Conservation (phyloP, 1,284 basidiomycete genomes). For the Porodaedalea pini region DNA sequence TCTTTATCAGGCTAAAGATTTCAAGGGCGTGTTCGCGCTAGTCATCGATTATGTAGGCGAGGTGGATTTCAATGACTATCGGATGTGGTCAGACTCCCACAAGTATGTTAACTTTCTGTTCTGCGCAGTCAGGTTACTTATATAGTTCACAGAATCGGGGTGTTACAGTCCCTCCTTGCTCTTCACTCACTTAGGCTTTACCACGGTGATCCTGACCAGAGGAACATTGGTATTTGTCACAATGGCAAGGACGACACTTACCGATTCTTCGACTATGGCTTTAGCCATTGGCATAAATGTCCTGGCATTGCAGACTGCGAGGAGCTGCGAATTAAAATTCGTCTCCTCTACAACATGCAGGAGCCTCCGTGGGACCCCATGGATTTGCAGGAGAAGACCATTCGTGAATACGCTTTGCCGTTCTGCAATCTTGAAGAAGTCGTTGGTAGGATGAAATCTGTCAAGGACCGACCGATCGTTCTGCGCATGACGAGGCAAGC, state of each 20-base stretch:
- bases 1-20: neutral
- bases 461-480: neutral
- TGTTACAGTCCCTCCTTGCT: neutral
- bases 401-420: neutral
- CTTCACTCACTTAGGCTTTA: neutral
- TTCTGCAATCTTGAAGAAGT: slow-evolving; percentile 1
- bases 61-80: neutral
- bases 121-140: neutral
- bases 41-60: neutral
- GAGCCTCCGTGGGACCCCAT: neutral
- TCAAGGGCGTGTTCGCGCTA: neutral
- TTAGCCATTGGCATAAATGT: neutral
- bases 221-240: neutral
- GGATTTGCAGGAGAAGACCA: neutral
- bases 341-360: neutral
- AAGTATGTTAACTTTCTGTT: neutral
- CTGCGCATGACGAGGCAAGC: neutral
- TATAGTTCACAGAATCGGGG: neutral
- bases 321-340: neutral
- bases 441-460: neutral
- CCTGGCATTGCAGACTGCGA: neutral
- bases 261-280: neutral
- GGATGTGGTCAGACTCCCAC: neutral
- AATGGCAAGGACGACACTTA: neutral
- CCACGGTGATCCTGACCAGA: neutral